Evolutionary conservation across 768 basidiomycete species (phyloP), one percentile per base, ranked within the genome.

Genomic region (Lactarius akahatsu): DNA sequence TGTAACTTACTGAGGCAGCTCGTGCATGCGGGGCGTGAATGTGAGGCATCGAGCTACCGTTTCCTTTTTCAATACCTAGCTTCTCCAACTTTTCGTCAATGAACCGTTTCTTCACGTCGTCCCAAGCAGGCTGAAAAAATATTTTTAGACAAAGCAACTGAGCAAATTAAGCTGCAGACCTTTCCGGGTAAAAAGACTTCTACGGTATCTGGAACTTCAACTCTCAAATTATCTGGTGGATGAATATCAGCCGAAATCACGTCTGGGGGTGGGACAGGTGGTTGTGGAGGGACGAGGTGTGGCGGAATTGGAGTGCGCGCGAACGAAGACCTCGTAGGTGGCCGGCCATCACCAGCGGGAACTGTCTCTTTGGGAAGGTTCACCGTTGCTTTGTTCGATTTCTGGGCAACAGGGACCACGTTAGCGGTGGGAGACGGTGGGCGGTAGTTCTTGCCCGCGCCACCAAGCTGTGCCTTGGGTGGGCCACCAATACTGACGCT

Each of bases 171-270:
- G 64, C 59, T 64, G 64, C 80, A 59, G 64, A 91, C 92, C 84
- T 87, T 90, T 61, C 89, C 89, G 16, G 92, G 92, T 34, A 94
- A 79, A 74, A 92, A 92, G 40, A 93, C 91, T 70, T 93, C 91
- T 54, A 94, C 80, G 2, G 85, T 83, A 64, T 81, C 75, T 4
- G 91, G 91, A n/a, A 91, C 76, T 52, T 78, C 75, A 40, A 73
- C 69, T 68, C 86, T 81, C 82, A 81, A 86, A 40, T 72, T 76
- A 72, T 93, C 90, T n/a, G 86, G 80, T 43, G 91, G 90, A 76
- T 83, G 88, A 15, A 77, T 70, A 55, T 86, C 85, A 55, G 79
- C 81, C 2, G 88, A 84, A 36, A 73, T 72, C 6, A 77, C 69
- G 20, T 80, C 79, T 32, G 79, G 78, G 3, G 70, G 71, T 1